phyloP scores from a whole-genome alignment of 2,329 filamentous ascomycete genomes.

The Aspergillus udagawae region DNA sequence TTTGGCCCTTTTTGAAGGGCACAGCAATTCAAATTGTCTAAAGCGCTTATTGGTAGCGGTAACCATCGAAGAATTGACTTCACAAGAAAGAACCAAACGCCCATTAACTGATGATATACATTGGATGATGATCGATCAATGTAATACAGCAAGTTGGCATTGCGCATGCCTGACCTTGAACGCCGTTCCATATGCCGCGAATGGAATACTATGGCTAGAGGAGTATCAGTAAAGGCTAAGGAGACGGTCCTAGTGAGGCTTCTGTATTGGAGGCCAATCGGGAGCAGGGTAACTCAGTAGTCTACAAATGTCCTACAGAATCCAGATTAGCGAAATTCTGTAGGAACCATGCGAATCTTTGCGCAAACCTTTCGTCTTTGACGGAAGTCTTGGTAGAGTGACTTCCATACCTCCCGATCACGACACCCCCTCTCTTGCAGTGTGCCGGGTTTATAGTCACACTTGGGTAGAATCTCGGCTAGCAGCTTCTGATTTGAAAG shows the following conservation, averaged over 20 bases:
- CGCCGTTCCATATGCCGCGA: not conserved
- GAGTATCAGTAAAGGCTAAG: not conserved
- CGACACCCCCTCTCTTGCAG: slow-evolving; percentile 34
- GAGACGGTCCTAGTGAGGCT: not conserved
- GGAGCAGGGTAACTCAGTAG: slow-evolving; percentile 37
- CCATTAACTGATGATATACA: not conserved
- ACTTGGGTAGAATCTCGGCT: slow-evolving; percentile 30
- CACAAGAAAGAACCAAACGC: not conserved
- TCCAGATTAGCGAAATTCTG: slow-evolving; percentile 3
- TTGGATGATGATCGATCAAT: not conserved
- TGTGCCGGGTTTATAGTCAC: slow-evolving; percentile 32
- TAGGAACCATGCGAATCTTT: not conserved
- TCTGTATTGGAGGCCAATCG: slow-evolving; percentile 21
- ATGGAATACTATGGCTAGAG: not conserved
- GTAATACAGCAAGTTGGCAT: not conserved
- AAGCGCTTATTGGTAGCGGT: too few species aligned
- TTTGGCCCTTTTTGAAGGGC: not conserved
- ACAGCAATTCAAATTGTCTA: too few species aligned
- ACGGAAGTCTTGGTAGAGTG: slow-evolving; percentile 36
- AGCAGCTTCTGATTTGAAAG: slow-evolving; percentile 17
- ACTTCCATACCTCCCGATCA: slow-evolving; percentile 35
- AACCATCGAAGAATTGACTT: too few species aligned
- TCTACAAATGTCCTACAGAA: slow-evolving; percentile 27
- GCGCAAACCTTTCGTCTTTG: slow-evolving; percentile 19
- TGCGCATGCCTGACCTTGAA: not conserved